These are phyloP conservation scores for Penicillium paradoxum DNA, from an alignment of 495 filamentous ascomycete genomes.

Conservation along the genomic window DNA sequence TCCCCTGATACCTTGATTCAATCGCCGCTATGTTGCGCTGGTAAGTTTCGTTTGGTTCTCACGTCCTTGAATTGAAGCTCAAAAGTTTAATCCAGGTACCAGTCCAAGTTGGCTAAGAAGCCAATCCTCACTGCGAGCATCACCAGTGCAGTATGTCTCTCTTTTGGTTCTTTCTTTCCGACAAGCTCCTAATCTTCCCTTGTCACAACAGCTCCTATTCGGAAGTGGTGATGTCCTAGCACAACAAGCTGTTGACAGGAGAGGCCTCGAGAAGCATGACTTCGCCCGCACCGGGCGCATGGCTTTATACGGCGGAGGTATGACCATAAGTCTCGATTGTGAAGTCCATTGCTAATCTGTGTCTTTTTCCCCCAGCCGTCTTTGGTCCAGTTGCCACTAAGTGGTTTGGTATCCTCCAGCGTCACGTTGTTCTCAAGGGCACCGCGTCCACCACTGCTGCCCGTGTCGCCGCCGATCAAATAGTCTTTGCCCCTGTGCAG, in stretches of 20 bases:
- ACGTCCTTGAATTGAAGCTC: slow-evolving; percentile 6
- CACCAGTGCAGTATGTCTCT: slow-evolving; percentile 62
- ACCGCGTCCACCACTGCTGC: slow-evolving; percentile 68
- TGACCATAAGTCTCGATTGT: slow-evolving; percentile 9
- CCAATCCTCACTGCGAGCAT: slow-evolving; percentile 85
- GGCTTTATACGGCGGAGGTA: slow-evolving; percentile 88
- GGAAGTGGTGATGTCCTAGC: slow-evolving; percentile 85
- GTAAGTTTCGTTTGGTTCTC: slow-evolving; percentile 20
- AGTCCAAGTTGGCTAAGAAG: slow-evolving; percentile 69
- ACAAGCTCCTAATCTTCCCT: neutral
- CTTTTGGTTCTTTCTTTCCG: neutral
- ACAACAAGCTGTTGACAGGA: slow-evolving; percentile 88
- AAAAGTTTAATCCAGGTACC: slow-evolving; percentile 62
- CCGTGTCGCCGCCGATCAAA: slow-evolving; percentile 78
- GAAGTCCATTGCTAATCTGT: slow-evolving; percentile 2
- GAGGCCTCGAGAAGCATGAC: slow-evolving; percentile 75
- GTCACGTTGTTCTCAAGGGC: slow-evolving; percentile 58
- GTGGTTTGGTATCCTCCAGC: slow-evolving; percentile 81
- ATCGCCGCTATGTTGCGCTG: slow-evolving; percentile 40
- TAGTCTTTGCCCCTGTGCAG: slow-evolving; percentile 78
- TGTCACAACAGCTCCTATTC: slow-evolving; percentile 63
- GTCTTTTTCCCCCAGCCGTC: slow-evolving; percentile 49
- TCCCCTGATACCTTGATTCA: too few relatives aligned
- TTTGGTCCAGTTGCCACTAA: slow-evolving; percentile 88
- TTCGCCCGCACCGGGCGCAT: slow-evolving; percentile 78